These are phyloP conservation scores for Diaporthe sp. DNA, from an alignment of 2,329 filamentous ascomycete genomes.

Conservation along the genomic window DNA sequence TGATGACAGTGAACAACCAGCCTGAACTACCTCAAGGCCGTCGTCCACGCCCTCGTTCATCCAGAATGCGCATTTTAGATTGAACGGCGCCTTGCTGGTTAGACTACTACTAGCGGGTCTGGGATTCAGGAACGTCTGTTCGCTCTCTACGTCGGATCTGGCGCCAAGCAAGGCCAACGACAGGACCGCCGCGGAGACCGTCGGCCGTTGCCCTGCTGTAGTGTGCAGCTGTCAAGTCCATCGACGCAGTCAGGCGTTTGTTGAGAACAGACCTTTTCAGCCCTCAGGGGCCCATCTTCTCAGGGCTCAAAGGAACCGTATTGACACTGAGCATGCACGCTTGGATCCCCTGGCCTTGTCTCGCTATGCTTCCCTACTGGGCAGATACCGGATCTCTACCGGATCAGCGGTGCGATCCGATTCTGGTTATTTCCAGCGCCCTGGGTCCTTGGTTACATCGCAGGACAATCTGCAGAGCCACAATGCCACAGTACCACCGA, in stretches of 20 bases:
- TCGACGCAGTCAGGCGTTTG: neutral
- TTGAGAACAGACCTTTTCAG: constrained; percentile 23
- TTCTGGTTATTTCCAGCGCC: neutral
- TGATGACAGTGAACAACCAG: neutral
- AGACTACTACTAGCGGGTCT: neutral
- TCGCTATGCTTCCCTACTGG: neutral
- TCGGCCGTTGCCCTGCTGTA: constrained; percentile 21
- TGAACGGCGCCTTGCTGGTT: neutral
- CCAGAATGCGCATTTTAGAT: neutral
- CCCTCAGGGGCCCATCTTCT: neutral
- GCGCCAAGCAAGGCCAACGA: neutral
- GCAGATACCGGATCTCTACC: constrained; percentile 21
- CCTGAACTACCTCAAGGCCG: neutral
- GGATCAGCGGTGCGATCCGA: constrained; percentile 26
- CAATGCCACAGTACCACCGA: constrained; percentile 17
- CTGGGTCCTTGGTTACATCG: constrained; percentile 27
- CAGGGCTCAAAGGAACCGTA: neutral
- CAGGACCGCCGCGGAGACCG: neutral
- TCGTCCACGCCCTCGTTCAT: neutral
- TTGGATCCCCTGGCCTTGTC: constrained; percentile 6
- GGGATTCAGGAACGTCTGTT: neutral
- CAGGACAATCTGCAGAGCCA: constrained; percentile 15
- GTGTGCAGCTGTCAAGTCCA: constrained; percentile 1
- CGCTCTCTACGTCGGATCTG: neutral
- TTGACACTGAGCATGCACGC: constrained; percentile 8